Evolutionary conservation across 768 basidiomycete species (phyloP).

Genomic region (Lactarius psammicola): DNA sequence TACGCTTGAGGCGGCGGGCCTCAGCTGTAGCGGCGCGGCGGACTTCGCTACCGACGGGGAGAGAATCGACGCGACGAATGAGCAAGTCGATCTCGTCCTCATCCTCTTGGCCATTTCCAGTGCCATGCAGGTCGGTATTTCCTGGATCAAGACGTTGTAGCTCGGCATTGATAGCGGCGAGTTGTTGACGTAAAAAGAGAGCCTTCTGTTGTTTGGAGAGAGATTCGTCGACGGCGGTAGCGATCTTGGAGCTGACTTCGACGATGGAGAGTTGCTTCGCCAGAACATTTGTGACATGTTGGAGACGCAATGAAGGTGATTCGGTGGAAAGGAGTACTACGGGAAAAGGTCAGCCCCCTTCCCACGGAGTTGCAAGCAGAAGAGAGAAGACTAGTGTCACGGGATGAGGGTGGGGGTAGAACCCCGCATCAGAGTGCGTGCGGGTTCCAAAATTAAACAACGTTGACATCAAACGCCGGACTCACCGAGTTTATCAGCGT

Average conservation of each 20-base stretch:
- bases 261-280: conserved; percentile 73
- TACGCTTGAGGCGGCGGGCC: conserved; percentile 79
- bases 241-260: conserved; percentile 80
- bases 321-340: conserved; percentile 63
- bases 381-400: neutral
- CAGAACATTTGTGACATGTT: conserved; percentile 66
- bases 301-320: conserved; percentile 60
- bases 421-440: no score
- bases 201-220: conserved; percentile 86
- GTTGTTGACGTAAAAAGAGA: conserved; percentile 79
- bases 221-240: conserved; percentile 74
- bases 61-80: conserved; percentile 68
- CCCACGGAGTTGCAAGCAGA: neutral
- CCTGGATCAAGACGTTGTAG: conserved; percentile 50
- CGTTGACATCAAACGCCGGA: no score
- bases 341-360: neutral
- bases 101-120: conserved; percentile 44
- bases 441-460: no score
- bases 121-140: conserved; percentile 3
- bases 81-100: conserved; percentile 78
- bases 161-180: conserved; percentile 76
- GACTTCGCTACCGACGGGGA: conserved; percentile 72
- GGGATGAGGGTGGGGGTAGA: neutral
- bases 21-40: conserved; percentile 79
- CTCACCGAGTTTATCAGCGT: conserved; percentile 70